phyloP scores from a whole-genome alignment of 768 basidiomycete species.

The Pholiota microspora region DNA sequence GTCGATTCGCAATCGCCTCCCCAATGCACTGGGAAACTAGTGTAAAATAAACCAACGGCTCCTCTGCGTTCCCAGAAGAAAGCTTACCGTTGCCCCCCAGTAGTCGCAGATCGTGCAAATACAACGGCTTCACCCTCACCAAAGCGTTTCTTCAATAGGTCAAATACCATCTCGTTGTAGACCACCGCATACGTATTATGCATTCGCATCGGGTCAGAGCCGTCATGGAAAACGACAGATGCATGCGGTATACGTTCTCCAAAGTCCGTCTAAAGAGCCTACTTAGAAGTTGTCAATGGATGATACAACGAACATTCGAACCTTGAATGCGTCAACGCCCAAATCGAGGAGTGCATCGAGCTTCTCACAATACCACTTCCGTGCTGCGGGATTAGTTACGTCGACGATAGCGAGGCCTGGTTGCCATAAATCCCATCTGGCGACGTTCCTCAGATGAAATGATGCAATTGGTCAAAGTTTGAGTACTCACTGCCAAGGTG shows the following conservation, averaged over 20 bases:
- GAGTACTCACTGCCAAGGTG: slow-evolving; percentile 61
- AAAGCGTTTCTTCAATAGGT: slow-evolving; percentile 52
- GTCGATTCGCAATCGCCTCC: slow-evolving; percentile 77
- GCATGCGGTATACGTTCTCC: slow-evolving; percentile 75
- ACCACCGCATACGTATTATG: slow-evolving; percentile 71
- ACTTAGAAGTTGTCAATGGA: neutral
- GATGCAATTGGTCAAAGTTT: neutral
- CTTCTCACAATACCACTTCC: slow-evolving; percentile 54
- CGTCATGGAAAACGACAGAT: slow-evolving; percentile 59
- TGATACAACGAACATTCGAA: slow-evolving; percentile 16
- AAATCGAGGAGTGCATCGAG: slow-evolving; percentile 50
- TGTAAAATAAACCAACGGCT: neutral
- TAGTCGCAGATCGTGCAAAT: slow-evolving; percentile 67
- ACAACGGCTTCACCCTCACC: slow-evolving; percentile 67
- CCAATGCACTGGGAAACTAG: slow-evolving; percentile 53
- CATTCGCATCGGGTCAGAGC: slow-evolving; percentile 64
- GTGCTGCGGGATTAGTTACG: slow-evolving; percentile 52
- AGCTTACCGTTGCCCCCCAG: slow-evolving; percentile 62
- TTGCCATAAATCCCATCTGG: slow-evolving; percentile 29
- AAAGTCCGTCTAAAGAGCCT: slow-evolving; percentile 58
- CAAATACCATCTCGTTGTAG: slow-evolving; percentile 73
- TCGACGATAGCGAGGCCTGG: slow-evolving; percentile 58
- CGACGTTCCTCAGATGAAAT: slow-evolving; percentile 1
- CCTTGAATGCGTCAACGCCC: slow-evolving; percentile 61
- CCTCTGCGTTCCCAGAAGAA: neutral